These are phyloP conservation scores for Fragaria nilgerrensis DNA, from an alignment of 306 rosid genomes.

Conservation along the genomic window DNA sequence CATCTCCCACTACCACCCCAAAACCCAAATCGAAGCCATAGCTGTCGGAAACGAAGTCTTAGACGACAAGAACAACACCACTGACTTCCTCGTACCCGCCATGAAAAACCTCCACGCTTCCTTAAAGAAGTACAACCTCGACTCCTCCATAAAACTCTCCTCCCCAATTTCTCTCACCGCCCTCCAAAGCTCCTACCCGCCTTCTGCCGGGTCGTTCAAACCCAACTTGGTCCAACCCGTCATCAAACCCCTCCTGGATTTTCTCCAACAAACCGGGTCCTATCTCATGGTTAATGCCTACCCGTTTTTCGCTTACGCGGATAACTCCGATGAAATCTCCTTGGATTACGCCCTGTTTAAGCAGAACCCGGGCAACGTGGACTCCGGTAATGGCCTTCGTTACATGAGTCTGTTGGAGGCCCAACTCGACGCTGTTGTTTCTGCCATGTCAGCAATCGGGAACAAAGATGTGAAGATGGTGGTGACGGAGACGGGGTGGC, in stretches of 20 bases:
- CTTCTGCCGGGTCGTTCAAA: constrained; percentile 76
- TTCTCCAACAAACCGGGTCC: constrained; percentile 54
- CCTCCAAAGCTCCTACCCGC: constrained; percentile 59
- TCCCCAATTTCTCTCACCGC: constrained; percentile 72
- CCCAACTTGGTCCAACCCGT: constrained; percentile 58
- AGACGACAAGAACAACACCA: constrained; percentile 60
- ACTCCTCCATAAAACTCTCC: constrained; percentile 51
- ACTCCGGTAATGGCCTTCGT: constrained; percentile 65
- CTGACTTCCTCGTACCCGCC: constrained; percentile 67
- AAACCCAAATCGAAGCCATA: constrained; percentile 66
- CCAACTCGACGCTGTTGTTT: constrained; percentile 76
- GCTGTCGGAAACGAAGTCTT: constrained; percentile 90
- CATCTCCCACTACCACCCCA: constrained; percentile 51
- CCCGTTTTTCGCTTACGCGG: constrained; percentile 70
- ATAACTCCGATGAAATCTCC: constrained; percentile 46
- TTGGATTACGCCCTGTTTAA: constrained; percentile 57
- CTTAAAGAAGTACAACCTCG: constrained; percentile 32
- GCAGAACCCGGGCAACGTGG: constrained; percentile 59
- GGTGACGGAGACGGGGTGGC: constrained; percentile 85
- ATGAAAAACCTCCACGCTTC: constrained; percentile 65
- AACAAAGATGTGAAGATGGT: constrained; percentile 51
- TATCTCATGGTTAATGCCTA: constrained; percentile 72
- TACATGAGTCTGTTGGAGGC: constrained; percentile 62
- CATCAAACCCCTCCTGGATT: constrained; percentile 62
- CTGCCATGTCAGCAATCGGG: constrained; percentile 69